These are phyloP conservation scores for Pyropia yezoensis DNA, from an alignment of 23 red algal species.

Conservation along the genomic window DNA sequence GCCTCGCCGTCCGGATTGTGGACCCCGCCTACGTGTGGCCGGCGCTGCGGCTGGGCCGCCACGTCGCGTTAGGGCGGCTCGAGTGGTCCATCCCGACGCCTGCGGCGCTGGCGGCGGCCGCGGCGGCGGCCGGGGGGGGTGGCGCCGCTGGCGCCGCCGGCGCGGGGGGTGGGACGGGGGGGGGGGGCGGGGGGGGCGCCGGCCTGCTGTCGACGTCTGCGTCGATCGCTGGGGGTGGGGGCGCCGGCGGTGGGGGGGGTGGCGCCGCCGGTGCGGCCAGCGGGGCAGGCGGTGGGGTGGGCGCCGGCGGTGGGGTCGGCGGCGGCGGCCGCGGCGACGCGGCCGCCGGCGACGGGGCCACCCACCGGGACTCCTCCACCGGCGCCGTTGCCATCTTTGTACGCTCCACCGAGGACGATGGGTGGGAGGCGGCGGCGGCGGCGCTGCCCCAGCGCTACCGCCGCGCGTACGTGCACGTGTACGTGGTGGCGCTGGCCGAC, in stretches of 20 bases:
- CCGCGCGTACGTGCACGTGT: conserved; percentile 39
- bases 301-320: too few species aligned
- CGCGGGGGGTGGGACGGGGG: too few species aligned
- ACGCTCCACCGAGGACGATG: conserved; percentile 3
- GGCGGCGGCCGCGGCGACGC: neutral
- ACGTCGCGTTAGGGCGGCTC: conserved; percentile 30
- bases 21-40: conserved; percentile 39
- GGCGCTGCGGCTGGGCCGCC: conserved; percentile 33
- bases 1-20: conserved; percentile 43
- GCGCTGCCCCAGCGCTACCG: conserved; percentile 6
- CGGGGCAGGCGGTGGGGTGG: too few species aligned
- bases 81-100: conserved; percentile 19
- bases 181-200: too few species aligned
- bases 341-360: conserved; percentile 19
- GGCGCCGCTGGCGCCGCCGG: too few species aligned
- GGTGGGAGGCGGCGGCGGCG: neutral
- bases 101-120: too few species aligned
- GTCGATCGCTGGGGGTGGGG: too few species aligned
- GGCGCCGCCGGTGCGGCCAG: too few species aligned
- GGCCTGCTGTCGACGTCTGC: too few species aligned
- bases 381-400: conserved; percentile 21
- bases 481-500: conserved; percentile 18
- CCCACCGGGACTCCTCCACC: conserved; percentile 51
- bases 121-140: too few species aligned
- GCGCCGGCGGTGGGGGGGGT: too few species aligned